Evolutionary conservation across 306 rosid genomes (phyloP).

Genomic region (Medicago ruthenica): DNA sequence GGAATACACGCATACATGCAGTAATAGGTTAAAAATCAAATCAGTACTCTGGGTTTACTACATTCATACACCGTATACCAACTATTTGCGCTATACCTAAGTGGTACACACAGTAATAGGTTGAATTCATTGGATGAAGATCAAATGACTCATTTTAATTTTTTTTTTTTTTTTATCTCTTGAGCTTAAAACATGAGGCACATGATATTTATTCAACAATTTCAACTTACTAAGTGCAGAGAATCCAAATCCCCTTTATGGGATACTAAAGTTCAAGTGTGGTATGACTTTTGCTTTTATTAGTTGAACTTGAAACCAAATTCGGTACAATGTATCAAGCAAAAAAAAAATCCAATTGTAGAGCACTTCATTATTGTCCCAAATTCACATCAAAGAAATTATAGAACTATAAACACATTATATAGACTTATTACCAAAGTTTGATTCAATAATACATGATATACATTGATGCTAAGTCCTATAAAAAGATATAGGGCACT

Average conservation of each 20-base stretch:
- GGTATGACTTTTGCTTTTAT: background rate
- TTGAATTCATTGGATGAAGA: background rate
- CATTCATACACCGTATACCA: background rate
- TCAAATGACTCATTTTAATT: background rate
- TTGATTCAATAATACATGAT: slow-evolving; percentile 28
- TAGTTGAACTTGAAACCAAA: slow-evolving; percentile 27
- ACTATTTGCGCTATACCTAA: background rate
- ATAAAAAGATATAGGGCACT: slow-evolving; percentile 50
- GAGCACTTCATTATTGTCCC: slow-evolving; percentile 3
- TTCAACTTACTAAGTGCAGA: background rate
- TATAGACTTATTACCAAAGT: slow-evolving; percentile 25
- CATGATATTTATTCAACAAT: background rate
- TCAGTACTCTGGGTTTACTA: background rate
- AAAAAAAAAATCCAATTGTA: background rate
- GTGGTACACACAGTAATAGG: background rate
- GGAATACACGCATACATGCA: background rate
- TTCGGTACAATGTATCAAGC: background rate
- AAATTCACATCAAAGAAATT: slow-evolving; percentile 33
- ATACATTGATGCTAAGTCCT: slow-evolving; percentile 26
- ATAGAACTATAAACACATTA: slow-evolving; percentile 24
- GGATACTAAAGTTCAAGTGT: background rate
- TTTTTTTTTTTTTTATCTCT: background rate
- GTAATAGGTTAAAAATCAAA: too few species aligned
- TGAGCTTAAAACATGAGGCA: background rate
- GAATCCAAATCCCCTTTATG: background rate